These are phyloP conservation scores for Monosporozyma servazzii DNA, from an alignment of 805 yeast species.

Conservation along the genomic window DNA sequence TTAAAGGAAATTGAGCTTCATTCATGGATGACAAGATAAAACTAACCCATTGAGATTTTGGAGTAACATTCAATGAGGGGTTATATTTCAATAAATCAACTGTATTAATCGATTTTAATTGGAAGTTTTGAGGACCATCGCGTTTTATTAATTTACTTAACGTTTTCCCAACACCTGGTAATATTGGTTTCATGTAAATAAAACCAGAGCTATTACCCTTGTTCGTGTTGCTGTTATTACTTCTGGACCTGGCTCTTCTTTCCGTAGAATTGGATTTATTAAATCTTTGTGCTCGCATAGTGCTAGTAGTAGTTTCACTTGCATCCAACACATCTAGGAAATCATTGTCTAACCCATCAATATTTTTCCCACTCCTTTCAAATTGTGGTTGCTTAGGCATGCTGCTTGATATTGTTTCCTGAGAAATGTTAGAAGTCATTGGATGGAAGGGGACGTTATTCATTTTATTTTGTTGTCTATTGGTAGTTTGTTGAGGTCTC, in stretches of 20 bases:
- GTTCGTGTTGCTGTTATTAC: neutral
- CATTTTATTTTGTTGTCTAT: neutral
- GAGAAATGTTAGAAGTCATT: neutral
- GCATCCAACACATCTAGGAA: neutral
- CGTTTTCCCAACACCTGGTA: neutral
- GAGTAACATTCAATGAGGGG: constrained; percentile 15
- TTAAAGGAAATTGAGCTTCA: constrained; percentile 19
- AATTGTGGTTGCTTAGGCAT: neutral
- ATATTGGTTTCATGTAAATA: neutral
- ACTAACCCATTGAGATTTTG: constrained; percentile 12
- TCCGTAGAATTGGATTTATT: neutral
- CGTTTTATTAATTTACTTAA: neutral
- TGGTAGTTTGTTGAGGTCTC: neutral
- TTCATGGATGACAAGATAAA: constrained; percentile 17
- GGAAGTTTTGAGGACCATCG: neutral
- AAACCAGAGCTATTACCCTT: neutral
- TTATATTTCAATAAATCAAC: constrained; percentile 19
- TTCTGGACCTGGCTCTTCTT: neutral
- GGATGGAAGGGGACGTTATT: neutral
- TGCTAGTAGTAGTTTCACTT: neutral
- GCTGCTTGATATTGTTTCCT: neutral
- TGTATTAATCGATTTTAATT: constrained; percentile 8
- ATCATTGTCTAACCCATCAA: neutral
- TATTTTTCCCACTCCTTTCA: neutral
- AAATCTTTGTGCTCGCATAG: neutral